Evolutionary conservation across 169 alveolate species (phyloP).

Genomic region (Theileria orientalis): DNA sequence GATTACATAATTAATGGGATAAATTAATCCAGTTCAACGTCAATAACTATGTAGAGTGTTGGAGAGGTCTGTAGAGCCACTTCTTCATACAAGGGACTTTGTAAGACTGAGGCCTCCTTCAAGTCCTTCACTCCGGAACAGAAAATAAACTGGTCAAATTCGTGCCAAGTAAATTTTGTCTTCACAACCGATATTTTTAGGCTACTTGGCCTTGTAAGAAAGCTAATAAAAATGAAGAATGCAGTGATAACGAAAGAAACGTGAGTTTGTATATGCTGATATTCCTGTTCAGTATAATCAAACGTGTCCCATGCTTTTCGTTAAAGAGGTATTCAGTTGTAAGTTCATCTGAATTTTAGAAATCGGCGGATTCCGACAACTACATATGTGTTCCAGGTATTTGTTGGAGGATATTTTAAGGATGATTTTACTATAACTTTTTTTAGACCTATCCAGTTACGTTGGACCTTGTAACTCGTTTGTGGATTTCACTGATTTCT

Average conservation of each 20-base stretch:
- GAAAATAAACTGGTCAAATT: slow-evolving; percentile 27
- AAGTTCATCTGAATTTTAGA: not conserved
- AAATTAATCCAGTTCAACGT: not conserved
- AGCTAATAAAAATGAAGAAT: slow-evolving; percentile 7
- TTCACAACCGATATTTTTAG: not conserved
- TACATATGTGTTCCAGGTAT: slow-evolving; percentile 40
- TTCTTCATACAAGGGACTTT: slow-evolving; percentile 57
- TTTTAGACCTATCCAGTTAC: slow-evolving; percentile 42
- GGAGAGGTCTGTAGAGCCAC: slow-evolving; percentile 56
- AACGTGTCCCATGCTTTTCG: slow-evolving; percentile 53
- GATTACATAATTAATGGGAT: not conserved
- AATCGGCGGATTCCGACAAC: slow-evolving; percentile 10
- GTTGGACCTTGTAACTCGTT: slow-evolving; percentile 51
- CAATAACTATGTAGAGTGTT: too few relatives aligned
- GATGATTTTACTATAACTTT: too few relatives aligned
- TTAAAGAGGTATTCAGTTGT: not conserved
- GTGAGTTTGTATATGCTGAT: not conserved
- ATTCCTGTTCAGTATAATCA: slow-evolving; percentile 24
- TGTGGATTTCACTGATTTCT: slow-evolving; percentile 43
- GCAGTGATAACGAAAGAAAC: slow-evolving; percentile 7
- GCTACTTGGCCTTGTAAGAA: slow-evolving; percentile 25
- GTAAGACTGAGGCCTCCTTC: slow-evolving; percentile 9
- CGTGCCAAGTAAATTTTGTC: slow-evolving; percentile 17
- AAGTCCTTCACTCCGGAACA: slow-evolving; percentile 19
- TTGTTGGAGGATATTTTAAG: slow-evolving; percentile 21